Evolutionary conservation across 331 rosid species (phyloP).

Genomic region (Quercus lobata): DNA sequence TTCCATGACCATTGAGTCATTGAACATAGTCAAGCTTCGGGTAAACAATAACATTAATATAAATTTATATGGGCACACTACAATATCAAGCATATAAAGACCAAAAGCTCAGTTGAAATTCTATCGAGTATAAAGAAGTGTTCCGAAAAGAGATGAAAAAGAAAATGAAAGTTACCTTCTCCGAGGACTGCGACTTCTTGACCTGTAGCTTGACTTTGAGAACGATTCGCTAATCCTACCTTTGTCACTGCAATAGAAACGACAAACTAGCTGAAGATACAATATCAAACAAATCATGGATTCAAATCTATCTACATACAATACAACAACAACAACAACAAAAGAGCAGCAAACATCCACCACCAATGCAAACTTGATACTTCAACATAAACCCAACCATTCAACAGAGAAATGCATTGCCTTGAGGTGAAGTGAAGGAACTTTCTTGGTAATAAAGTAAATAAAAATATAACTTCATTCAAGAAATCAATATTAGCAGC

Average conservation of each 20-base stretch:
- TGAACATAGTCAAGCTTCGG: not conserved
- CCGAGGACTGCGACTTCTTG: slow-evolving; percentile 85
- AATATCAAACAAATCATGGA: not conserved
- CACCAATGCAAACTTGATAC: not conserved
- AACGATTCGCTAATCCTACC: slow-evolving; percentile 65
- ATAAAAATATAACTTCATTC: not conserved
- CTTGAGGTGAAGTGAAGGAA: not conserved
- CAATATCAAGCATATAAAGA: not conserved
- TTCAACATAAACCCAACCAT: not conserved
- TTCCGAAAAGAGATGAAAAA: not conserved
- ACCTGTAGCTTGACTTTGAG: slow-evolving; percentile 44
- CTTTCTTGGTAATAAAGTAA: not conserved
- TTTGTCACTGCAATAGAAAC: slow-evolving; percentile 52
- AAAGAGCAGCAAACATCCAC: not conserved
- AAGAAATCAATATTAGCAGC: not conserved
- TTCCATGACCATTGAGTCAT: not conserved
- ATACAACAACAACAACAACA: not conserved
- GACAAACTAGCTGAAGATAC: not conserved
- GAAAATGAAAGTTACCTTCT: slow-evolving; percentile 38
- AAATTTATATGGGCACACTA: not conserved
- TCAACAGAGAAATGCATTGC: not conserved
- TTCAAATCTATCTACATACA: not conserved
- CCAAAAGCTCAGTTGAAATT: not conserved
- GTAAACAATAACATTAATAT: not conserved
- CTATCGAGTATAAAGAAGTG: not conserved